Evolutionary conservation across 2,329 filamentous ascomycete species (phyloP).

Genomic region (Diaporthe sp.): DNA sequence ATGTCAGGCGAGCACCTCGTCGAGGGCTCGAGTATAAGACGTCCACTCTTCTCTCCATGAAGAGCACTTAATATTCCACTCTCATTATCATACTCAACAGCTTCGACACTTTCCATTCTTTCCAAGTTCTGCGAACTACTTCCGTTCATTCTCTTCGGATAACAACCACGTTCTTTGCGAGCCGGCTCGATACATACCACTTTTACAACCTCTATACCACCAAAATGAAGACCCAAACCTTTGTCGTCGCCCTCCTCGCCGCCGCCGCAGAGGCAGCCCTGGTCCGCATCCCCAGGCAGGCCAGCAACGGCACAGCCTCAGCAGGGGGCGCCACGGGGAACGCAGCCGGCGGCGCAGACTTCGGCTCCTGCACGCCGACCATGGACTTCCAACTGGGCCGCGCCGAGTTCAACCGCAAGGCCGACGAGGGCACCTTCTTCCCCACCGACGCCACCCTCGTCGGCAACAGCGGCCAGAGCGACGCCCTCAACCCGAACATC

Average conservation of each 20-base stretch:
- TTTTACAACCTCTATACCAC: neutral
- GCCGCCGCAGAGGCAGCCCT: slow-evolving; percentile 30
- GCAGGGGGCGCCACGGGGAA: neutral
- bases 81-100: slow-evolving; percentile 1
- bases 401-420: slow-evolving; percentile 33
- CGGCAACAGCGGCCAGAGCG: slow-evolving; percentile 54
- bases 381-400: slow-evolving; percentile 39
- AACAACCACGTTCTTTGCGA: slow-evolving; percentile 15
- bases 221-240: slow-evolving; percentile 28
- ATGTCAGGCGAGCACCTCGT: neutral
- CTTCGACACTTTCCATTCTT: neutral
- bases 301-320: slow-evolving; percentile 24
- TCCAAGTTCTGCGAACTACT: slow-evolving; percentile 33
- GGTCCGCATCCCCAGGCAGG: slow-evolving; percentile 26
- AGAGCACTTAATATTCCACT: too few species aligned
- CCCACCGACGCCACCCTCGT: slow-evolving; percentile 38
- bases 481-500: slow-evolving; percentile 74
- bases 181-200: slow-evolving; percentile 8
- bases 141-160: slow-evolving; percentile 21
- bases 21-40: slow-evolving; percentile 2
- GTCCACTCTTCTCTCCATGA: neutral
- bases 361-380: slow-evolving; percentile 36
- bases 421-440: slow-evolving; percentile 38
- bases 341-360: slow-evolving; percentile 33
- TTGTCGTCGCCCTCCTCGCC: slow-evolving; percentile 36